phyloP scores from a whole-genome alignment of 306 rosid species.

The Spatholobus suberectus region DNA sequence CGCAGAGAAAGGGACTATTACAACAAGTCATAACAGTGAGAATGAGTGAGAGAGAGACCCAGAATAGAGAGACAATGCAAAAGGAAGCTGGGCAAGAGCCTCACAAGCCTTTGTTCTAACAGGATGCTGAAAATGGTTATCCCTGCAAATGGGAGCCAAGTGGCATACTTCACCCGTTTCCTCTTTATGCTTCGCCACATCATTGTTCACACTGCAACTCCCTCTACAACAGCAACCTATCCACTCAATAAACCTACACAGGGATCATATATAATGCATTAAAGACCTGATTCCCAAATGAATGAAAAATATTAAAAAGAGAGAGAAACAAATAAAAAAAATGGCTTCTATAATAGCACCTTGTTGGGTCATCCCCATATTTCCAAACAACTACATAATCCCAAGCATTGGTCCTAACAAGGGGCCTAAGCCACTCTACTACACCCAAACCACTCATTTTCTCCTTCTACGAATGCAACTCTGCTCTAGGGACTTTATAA shows the following conservation, averaged over 20 bases:
- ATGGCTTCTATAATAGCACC: conserved; percentile 11
- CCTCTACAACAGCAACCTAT: conserved; percentile 84
- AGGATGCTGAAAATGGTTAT: conserved; percentile 56
- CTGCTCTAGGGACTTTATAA: neutral
- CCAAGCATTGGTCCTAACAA: conserved; percentile 64
- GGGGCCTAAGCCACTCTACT: conserved; percentile 66
- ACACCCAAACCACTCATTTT: conserved; percentile 44
- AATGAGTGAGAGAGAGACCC: conserved; percentile 48
- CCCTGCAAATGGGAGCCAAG: conserved; percentile 58
- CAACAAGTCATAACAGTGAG: neutral
- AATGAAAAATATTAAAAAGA: neutral
- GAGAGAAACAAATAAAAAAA: neutral
- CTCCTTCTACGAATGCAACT: conserved; percentile 28
- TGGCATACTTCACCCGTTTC: conserved; percentile 43
- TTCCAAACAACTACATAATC: conserved; percentile 80
- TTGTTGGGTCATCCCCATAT: conserved; percentile 71
- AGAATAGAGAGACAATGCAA: conserved; percentile 62
- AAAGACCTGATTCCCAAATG: neutral
- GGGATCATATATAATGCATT: neutral
- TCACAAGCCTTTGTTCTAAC: conserved; percentile 71
- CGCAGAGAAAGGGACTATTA: neutral
- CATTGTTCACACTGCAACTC: conserved; percentile 33
- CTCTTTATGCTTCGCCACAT: conserved; percentile 36
- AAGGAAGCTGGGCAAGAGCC: conserved; percentile 71
- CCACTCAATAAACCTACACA: conserved; percentile 72